These are phyloP conservation scores for Kokia cookei DNA, from an alignment of 441 rosid genomes.

Conservation along the genomic window DNA sequence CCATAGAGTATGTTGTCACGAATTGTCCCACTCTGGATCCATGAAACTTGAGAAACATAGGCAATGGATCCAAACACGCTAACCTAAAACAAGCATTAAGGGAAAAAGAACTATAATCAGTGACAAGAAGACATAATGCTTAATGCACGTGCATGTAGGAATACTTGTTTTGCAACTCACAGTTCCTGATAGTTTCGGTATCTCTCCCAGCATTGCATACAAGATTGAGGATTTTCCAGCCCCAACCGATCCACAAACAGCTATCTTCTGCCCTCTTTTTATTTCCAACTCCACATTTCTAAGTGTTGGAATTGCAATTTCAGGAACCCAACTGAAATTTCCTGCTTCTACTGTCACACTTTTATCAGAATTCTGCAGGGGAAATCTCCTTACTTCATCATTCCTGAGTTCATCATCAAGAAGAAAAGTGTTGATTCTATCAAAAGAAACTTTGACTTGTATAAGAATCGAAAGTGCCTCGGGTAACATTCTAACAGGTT, in stretches of 20 bases:
- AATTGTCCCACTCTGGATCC: constrained; percentile 92
- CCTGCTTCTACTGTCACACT: constrained; percentile 52
- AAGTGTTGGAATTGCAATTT: constrained; percentile 35
- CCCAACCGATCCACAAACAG: constrained; percentile 84
- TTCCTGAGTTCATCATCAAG: constrained; percentile 64
- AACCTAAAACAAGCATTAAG: constrained; percentile 37
- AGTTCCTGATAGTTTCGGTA: constrained; percentile 64
- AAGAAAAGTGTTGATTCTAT: constrained; percentile 58
- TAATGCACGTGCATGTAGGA: background rate
- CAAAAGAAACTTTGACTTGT: constrained; percentile 75
- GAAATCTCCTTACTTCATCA: constrained; percentile 23
- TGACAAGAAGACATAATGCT: background rate
- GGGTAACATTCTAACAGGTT: constrained; percentile 78
- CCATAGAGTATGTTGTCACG: constrained; percentile 79
- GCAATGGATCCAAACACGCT: constrained; percentile 56
- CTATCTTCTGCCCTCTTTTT: constrained; percentile 55
- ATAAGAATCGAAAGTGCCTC: constrained; percentile 74
- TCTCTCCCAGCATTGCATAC: constrained; percentile 73
- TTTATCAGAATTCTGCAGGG: constrained; percentile 14
- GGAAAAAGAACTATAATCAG: constrained; percentile 1
- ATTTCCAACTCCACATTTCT: constrained; percentile 36
- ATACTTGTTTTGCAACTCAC: constrained; percentile 49
- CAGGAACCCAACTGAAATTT: constrained; percentile 73
- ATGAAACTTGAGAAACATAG: constrained; percentile 82
- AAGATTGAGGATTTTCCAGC: constrained; percentile 84